Evolutionary conservation across 2,329 filamentous ascomycete genomes (phyloP), one percentile per base, ranked within the genome.

Genomic region (Venturiaceae sp.): DNA sequence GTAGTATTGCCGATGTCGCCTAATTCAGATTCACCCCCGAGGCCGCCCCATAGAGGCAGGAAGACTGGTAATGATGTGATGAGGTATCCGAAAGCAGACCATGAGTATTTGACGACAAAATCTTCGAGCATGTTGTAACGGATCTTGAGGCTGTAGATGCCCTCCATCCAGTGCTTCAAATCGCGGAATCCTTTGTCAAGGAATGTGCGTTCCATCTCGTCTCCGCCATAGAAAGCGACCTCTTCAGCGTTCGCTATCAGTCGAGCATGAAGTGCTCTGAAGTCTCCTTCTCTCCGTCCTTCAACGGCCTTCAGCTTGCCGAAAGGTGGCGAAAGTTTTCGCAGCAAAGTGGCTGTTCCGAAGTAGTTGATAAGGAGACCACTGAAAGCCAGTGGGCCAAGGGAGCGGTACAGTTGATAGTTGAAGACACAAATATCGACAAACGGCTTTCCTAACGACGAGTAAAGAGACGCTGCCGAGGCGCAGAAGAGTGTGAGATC

Each of bases 61-160:
- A 97, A 99, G 53, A 97, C 87, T 0, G 94, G 94, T 11, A 99
- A 78, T 3, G 92, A 95, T 1, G 92, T 94, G 59, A 99, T 80
- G 36, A 97, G 81, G 67, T 99, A 99, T 36, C 94, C 94, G 68
- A 96, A 96, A 0, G 94, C 94, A 63, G 92, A 97, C 94, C 94
- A 99, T 63, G 90, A 94, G 70, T 99, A 99, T 71, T 99, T 99
- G 60, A 99, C 77, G 53, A 99, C 90, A 67, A 99, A 96, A 70
- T 99, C 94, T 70, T 99, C 94, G 0, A 99, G 84, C 77, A 99
- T 99, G 70, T 97, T 99, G 77, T 99, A 99, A 16, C 91, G 86
- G 64, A 99, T 96, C 63, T 96, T 96, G 64, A 97, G 84, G 72
- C 91, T 92, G 74, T 99, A 99, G 63, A 99, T 96, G 47, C 90